phyloP scores from a whole-genome alignment of 306 rosid genomes.

The Fragaria nilgerrensis region DNA sequence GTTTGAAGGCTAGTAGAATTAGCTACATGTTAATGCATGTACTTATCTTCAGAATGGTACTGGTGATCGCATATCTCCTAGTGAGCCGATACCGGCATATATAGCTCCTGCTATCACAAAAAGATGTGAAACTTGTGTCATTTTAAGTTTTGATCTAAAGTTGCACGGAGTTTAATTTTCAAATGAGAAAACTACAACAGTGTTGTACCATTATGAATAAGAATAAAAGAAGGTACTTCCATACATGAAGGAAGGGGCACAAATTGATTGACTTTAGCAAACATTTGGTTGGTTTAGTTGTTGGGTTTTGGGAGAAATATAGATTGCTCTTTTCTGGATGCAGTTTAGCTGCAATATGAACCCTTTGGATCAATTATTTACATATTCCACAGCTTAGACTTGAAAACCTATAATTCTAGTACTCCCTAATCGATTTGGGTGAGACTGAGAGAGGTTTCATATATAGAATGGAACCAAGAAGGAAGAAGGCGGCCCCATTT shows the following conservation, averaged over 20 bases:
- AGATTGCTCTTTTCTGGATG: not conserved
- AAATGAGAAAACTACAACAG: not conserved
- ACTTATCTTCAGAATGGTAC: not conserved
- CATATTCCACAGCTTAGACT: not conserved
- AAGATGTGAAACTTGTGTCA: not conserved
- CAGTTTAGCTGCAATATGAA: not conserved
- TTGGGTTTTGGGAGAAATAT: conserved; percentile 6
- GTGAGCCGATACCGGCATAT: not conserved
- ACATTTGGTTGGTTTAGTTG: not conserved
- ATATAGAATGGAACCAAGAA: not conserved
- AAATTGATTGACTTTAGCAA: not conserved
- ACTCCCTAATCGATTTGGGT: conserved; percentile 1
- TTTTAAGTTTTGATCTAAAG: not conserved
- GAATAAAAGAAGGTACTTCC: not conserved
- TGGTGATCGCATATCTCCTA: not conserved
- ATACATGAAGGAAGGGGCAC: not conserved
- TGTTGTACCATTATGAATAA: not conserved
- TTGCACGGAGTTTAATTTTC: not conserved
- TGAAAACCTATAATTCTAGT: not conserved
- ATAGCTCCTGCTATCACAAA: not conserved
- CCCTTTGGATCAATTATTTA: not conserved
- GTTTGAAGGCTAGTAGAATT: too few relatives aligned
- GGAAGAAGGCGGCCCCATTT: not conserved
- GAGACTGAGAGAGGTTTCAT: not conserved
- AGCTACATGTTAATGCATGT: not conserved